Evolutionary conservation across 2,329 filamentous ascomycete genomes (phyloP), one percentile per base, ranked within the genome.

Genomic region (Colletotrichum endophyticum): DNA sequence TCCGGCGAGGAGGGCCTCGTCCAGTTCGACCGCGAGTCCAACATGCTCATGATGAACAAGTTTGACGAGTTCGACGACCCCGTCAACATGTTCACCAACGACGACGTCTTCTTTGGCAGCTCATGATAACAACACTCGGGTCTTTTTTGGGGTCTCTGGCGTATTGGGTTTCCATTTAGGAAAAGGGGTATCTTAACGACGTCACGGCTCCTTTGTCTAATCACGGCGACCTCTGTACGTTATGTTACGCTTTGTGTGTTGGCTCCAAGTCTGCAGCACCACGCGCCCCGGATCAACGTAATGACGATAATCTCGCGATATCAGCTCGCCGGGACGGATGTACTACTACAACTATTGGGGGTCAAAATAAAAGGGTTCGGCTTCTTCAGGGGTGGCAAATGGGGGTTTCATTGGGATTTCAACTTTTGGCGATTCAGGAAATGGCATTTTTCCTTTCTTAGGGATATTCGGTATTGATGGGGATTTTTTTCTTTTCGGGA

Each of bases 51-150:
- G 84, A 86, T 89, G 80, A 85, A 83, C 83, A 90, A 90, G 82
- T 90, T 90, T 79, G 89, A 90, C 70, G 90, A 89, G 59, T 90
- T 88, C 70, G 87, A 89, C 76, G 86, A 84, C 72, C 79, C 84
- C 7, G 87, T 88, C 36, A 85, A 85, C 81, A 89, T 92, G 88
- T 91, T 91, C 78, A 86, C 84, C 32, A 85, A 84, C 76, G 88
- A 90, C 72, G 89, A 91, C 77, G 84, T 91, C 72, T 90, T 91
- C 79, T 91, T 91, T 79, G 85, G 86, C 68, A 85, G 78, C 78
- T 79, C 81, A 72, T 85, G 67, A 68, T 13, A 12, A 59, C 12
- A 34, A 70, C 12, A 19, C 7, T 59, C 25, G 3, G 8, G n/a
- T 15, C n/a, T 66, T 53, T 53, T 53, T 53, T 12, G 44, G 44